Percentiles rank a stretch among this genome's conserved stretches.
Conservation (phyloP, 805 yeast species). For the Myxozyma sirexii region DNA sequence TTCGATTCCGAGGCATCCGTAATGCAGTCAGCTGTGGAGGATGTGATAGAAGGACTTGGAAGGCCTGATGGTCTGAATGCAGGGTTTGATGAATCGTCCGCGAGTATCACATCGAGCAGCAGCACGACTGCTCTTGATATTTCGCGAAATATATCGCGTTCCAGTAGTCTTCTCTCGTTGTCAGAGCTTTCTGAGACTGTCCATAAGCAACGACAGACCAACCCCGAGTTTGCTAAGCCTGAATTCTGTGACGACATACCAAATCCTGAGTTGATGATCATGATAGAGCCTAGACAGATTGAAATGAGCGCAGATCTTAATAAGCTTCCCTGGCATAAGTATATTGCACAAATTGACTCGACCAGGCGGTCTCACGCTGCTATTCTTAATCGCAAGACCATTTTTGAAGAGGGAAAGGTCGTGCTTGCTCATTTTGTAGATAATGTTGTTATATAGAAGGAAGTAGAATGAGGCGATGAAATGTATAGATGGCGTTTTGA, state of each 20-base stretch:
- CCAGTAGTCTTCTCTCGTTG: not conserved
- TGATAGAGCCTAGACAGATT: slow-evolving; percentile 9
- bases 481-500: not conserved
- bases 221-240: slow-evolving; percentile 11
- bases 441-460: slow-evolving; percentile 5
- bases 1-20: slow-evolving; percentile 20
- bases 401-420: slow-evolving; percentile 13
- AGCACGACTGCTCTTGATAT: not conserved
- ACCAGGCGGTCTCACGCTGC: slow-evolving; percentile 82
- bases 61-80: not conserved
- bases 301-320: slow-evolving; percentile 47
- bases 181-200: not conserved
- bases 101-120: not conserved
- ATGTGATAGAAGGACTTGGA: slow-evolving; percentile 14
- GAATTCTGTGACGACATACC: not conserved
- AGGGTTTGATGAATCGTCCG: not conserved
- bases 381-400: slow-evolving; percentile 69
- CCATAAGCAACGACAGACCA: not conserved
- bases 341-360: slow-evolving; percentile 69
- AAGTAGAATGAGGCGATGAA: not conserved
- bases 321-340: slow-evolving; percentile 70
- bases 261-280: not conserved
- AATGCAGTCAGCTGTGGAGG: slow-evolving; percentile 31
- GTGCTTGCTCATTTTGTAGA: slow-evolving; percentile 22
- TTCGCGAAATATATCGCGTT: not conserved